phyloP scores from a whole-genome alignment of 371 early-diverging fungal genomes.

The Rhizopus stolonifer region DNA sequence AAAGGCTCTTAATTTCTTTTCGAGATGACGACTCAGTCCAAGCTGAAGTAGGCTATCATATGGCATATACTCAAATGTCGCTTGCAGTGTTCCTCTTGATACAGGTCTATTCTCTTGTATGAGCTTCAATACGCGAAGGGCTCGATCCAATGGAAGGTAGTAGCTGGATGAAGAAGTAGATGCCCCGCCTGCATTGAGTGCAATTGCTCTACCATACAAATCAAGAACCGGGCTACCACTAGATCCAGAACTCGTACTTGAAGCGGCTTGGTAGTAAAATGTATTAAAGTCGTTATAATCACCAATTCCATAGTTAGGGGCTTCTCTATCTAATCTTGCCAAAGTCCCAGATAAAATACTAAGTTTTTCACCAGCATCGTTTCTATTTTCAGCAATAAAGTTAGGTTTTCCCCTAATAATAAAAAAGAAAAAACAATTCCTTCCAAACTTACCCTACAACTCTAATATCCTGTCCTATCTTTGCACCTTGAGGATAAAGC shows the following conservation, averaged over 20 bases:
- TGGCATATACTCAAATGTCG: constrained; percentile 64
- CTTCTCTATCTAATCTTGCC: constrained; percentile 70
- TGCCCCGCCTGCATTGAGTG: constrained; percentile 68
- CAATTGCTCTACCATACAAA: constrained; percentile 68
- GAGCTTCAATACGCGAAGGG: constrained; percentile 62
- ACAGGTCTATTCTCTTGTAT: constrained; percentile 57
- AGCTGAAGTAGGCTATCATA: constrained; percentile 62
- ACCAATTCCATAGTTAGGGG: constrained; percentile 44
- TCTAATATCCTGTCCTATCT: constrained; percentile 80
- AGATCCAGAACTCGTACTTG: constrained; percentile 68
- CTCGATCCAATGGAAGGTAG: constrained; percentile 68
- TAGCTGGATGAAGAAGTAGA: constrained; percentile 56
- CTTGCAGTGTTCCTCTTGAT: constrained; percentile 78
- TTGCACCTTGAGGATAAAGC: constrained; percentile 73
- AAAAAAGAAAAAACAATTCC: not conserved
- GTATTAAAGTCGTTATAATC: constrained; percentile 74
- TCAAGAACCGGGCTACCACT: constrained; percentile 72
- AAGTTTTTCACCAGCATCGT: constrained; percentile 84
- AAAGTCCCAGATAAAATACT: constrained; percentile 77
- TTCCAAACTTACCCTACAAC: constrained; percentile 64
- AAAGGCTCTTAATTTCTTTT: constrained; percentile 60
- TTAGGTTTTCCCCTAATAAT: not conserved
- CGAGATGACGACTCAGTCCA: constrained; percentile 57
- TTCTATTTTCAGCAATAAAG: constrained; percentile 19
- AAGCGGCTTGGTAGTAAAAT: constrained; percentile 70